These are phyloP conservation scores for Auriculariales sp. DNA, from an alignment of 768 basidiomycete species.

Conservation along the genomic window DNA sequence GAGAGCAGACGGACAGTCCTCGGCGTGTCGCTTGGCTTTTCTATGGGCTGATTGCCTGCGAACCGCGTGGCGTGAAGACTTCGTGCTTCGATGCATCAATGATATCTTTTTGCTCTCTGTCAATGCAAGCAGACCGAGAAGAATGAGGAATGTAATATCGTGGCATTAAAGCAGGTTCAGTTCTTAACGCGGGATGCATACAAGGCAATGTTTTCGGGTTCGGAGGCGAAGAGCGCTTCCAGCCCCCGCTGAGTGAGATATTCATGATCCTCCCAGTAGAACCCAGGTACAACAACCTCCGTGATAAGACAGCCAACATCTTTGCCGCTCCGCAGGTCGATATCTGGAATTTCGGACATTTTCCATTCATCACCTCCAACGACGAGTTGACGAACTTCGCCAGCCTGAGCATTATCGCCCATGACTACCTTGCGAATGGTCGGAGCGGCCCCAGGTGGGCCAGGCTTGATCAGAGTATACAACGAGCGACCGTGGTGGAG, in stretches of 20 bases:
- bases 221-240: conserved; percentile 17
- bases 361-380: conserved; percentile 22
- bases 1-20: conserved; percentile 1
- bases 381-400: conserved; percentile 33
- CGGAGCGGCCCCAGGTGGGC: conserved; percentile 14
- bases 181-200: background rate
- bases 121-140: no score
- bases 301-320: conserved; percentile 36
- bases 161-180: no score
- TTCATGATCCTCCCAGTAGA: conserved; percentile 36
- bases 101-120: no score
- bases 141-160: no score
- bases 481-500: conserved; percentile 35
- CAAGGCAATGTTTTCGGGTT: background rate
- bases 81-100: no score
- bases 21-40: no score
- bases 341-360: conserved; percentile 18
- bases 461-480: conserved; percentile 30
- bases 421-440: conserved; percentile 26
- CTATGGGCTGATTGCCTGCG: no score
- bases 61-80: no score
- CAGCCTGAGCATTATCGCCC: conserved; percentile 24
- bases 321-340: conserved; percentile 14
- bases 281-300: conserved; percentile 46
- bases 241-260: conserved; percentile 25